Evolutionary conservation across 495 filamentous ascomycete genomes (phyloP), one percentile per base, ranked within the genome.

Genomic region (Xylaria intraflava): DNA sequence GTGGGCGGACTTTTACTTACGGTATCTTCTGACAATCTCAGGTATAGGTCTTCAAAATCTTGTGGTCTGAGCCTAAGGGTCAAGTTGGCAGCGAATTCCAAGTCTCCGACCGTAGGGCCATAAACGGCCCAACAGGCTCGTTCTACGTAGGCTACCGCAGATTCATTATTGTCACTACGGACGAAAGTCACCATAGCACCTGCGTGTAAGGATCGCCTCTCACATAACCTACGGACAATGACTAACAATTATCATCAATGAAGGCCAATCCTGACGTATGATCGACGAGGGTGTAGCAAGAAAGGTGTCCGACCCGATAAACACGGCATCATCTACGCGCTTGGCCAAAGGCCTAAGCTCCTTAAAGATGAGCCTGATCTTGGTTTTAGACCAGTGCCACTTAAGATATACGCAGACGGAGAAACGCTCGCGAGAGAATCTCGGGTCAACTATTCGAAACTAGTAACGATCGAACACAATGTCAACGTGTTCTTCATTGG

Each of bases 251-350:
- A 31, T 48, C 58, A 16, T 58, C 35, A 39, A 2, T 2, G 12
- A 49, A 77, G 75, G 23, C 75, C 75, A 5, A 75, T 78, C 48
- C 59, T 74, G 39, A 78, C 75, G 1, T 78, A 78, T 36, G 68
- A 67, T 10, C 65, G 62, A 29, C 62, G 65, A 51, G 75, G 61
- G 7, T 78, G 75, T 50, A 64, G 63, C 17, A 78, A 78, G 49
- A 60, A 55, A 33, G 74, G 75, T 4, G 69, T 77, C 22, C 76
- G 71, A 46, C 64, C 75, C 8, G 55, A 53, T 16, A 75, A 72
- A 46, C 75, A 78, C 46, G 75, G 75, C 2, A 70, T 78, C 16
- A 67, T 74, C 8, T 69, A 72, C 31, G 53, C 62, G 19, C n/a
- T 29, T 10, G 62, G 65, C 3, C 51, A 47, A 8, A 58, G 55